These are phyloP conservation scores for Paramicrosporidium saccamoebae DNA, from an alignment of 371 early-diverging fungal genomes.

Conservation along the genomic window DNA sequence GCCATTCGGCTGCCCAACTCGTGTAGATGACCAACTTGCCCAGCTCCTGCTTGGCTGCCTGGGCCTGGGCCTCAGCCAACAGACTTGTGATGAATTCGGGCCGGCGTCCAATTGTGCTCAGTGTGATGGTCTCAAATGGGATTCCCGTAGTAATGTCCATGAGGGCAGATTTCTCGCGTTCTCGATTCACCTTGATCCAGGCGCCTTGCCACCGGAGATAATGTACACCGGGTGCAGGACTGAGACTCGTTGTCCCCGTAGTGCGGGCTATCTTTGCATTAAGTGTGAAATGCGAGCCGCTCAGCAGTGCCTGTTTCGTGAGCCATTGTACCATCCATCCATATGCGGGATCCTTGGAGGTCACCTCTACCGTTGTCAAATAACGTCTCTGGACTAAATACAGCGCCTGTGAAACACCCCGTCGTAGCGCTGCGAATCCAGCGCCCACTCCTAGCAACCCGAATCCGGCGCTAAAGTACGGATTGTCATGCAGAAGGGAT, in stretches of 20 bases:
- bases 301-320: slow-evolving; percentile 10
- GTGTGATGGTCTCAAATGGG: slow-evolving; percentile 75
- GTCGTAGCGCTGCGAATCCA: slow-evolving; percentile 33
- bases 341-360: slow-evolving; percentile 65
- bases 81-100: slow-evolving; percentile 28
- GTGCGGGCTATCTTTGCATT: slow-evolving; percentile 3
- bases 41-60: slow-evolving; percentile 49
- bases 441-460: slow-evolving; percentile 72
- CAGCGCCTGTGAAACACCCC: slow-evolving; percentile 24
- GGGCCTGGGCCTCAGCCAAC: slow-evolving; percentile 38
- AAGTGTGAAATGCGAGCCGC: no score
- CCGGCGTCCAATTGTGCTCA: slow-evolving; percentile 58
- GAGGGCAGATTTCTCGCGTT: slow-evolving; percentile 35
- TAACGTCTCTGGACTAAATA: slow-evolving; percentile 29
- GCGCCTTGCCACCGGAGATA: slow-evolving; percentile 35
- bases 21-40: slow-evolving; percentile 84
- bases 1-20: slow-evolving; percentile 80
- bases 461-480: slow-evolving; percentile 73
- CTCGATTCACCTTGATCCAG: slow-evolving; percentile 63
- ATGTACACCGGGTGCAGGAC: slow-evolving; percentile 76
- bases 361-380: slow-evolving; percentile 69
- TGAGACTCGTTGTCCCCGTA: slow-evolving; percentile 11
- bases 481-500: slow-evolving; percentile 23
- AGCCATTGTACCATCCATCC: slow-evolving; percentile 75
- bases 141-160: slow-evolving; percentile 56